Percentiles rank a stretch among this genome's conserved stretches.
These are phyloP conservation scores for Aspergillus taichungensis DNA, from an alignment of 495 filamentous ascomycete species.

Conservation along the genomic window DNA sequence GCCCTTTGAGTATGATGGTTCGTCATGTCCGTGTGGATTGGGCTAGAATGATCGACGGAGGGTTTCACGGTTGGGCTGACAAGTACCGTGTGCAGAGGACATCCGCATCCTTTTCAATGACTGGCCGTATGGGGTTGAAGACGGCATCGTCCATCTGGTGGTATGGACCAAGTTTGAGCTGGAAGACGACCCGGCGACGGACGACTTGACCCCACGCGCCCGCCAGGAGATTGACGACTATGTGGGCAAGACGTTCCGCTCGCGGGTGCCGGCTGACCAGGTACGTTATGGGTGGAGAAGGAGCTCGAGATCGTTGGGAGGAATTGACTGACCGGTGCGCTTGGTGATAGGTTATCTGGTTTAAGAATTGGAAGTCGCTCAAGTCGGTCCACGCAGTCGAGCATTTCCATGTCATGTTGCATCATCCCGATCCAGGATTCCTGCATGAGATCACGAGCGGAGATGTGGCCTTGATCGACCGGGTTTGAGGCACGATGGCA, in stretches of 20 bases:
- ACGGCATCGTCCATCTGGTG: slow-evolving; percentile 68
- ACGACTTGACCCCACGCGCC: slow-evolving; percentile 54
- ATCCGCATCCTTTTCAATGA: slow-evolving; percentile 74
- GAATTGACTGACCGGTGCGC: slow-evolving; percentile 1
- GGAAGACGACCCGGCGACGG: slow-evolving; percentile 55
- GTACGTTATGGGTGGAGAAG: slow-evolving; percentile 11
- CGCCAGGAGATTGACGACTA: slow-evolving; percentile 57
- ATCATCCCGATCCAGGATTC: slow-evolving; percentile 60
- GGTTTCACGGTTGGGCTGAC: background rate
- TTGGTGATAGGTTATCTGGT: slow-evolving; percentile 63
- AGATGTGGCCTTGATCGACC: slow-evolving; percentile 52
- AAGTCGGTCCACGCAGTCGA: slow-evolving; percentile 84
- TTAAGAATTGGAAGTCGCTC: slow-evolving; percentile 77
- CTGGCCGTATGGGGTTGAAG: slow-evolving; percentile 81
- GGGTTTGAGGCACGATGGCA: slow-evolving; percentile 6
- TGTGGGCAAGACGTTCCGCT: slow-evolving; percentile 55
- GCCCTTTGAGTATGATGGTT: slow-evolving; percentile 45
- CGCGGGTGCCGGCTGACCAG: slow-evolving; percentile 36
- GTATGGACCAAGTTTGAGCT: slow-evolving; percentile 88
- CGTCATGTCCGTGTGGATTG: slow-evolving; percentile 1
- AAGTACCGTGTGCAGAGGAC: slow-evolving; percentile 41
- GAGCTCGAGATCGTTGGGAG: background rate
- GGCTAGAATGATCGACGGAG: background rate
- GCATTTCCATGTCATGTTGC: slow-evolving; percentile 90
- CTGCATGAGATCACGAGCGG: slow-evolving; percentile 63